Conservation (phyloP, 805 yeast species). For the Hanseniaspora taiwanica region DNA sequence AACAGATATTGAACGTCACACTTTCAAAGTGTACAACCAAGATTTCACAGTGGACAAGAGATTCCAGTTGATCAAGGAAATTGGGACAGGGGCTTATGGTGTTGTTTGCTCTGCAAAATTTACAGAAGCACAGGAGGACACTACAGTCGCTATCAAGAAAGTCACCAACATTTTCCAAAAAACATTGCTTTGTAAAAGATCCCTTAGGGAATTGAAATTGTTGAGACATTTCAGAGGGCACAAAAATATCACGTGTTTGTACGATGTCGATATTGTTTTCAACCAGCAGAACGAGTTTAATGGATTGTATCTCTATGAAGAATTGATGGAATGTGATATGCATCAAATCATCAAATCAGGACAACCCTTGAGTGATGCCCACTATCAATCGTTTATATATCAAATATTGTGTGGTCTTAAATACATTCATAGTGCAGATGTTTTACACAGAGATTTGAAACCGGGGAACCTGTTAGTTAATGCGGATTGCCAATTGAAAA, state of each 20-base stretch:
- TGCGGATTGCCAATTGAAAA: slow-evolving; percentile 92
- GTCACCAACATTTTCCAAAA: slow-evolving; percentile 89
- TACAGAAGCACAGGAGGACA: slow-evolving; percentile 56
- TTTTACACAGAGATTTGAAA: slow-evolving; percentile 84
- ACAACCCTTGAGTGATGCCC: slow-evolving; percentile 88
- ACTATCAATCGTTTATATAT: slow-evolving; percentile 84
- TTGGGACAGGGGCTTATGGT: slow-evolving; percentile 98
- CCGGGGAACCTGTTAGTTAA: slow-evolving; percentile 89
- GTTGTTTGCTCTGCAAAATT: slow-evolving; percentile 90
- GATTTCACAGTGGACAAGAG: slow-evolving; percentile 85
- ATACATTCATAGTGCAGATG: slow-evolving; percentile 85
- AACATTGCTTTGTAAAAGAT: slow-evolving; percentile 82
- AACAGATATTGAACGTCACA: slow-evolving; percentile 27
- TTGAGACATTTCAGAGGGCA: slow-evolving; percentile 91
- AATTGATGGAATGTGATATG: slow-evolving; percentile 97
- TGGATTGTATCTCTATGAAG: slow-evolving; percentile 89
- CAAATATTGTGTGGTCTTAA: slow-evolving; percentile 84
- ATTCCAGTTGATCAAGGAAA: slow-evolving; percentile 78
- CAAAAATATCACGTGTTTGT: slow-evolving; percentile 87
- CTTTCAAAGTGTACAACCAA: slow-evolving; percentile 67
- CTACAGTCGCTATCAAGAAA: slow-evolving; percentile 87
- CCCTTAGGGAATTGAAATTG: slow-evolving; percentile 79
- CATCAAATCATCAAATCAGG: slow-evolving; percentile 92
- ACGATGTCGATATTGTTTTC: slow-evolving; percentile 79
- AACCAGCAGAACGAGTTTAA: slow-evolving; percentile 45